Conservation (phyloP, 108 stramenopile genomes). For the Stephanodiscus triporus region DNA sequence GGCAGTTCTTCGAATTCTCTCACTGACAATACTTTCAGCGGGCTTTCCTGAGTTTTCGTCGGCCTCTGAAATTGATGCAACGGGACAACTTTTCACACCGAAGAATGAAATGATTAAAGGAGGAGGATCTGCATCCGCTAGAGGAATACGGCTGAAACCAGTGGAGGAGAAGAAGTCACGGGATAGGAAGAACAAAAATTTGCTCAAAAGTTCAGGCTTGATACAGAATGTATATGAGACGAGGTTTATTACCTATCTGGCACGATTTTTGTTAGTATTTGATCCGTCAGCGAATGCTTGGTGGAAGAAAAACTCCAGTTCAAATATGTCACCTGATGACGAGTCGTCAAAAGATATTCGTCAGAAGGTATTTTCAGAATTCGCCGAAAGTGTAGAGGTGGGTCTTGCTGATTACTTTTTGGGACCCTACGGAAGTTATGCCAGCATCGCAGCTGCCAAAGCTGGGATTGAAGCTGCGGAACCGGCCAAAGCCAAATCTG, state of each 20-base stretch:
- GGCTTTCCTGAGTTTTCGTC: slow-evolving; percentile 2
- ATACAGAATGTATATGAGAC: slow-evolving; percentile 84
- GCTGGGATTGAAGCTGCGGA: slow-evolving; percentile 65
- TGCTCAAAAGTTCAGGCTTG: slow-evolving; percentile 36
- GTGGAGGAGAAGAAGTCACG: slow-evolving; percentile 9
- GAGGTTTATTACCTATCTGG: slow-evolving; percentile 81
- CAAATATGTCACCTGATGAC: neutral
- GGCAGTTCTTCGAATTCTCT: neutral
- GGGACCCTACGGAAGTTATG: slow-evolving; percentile 86
- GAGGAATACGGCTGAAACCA: slow-evolving; percentile 47
- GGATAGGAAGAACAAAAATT: slow-evolving; percentile 6
- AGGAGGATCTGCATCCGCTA: slow-evolving; percentile 53
- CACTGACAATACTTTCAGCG: neutral
- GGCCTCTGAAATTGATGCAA: slow-evolving; percentile 58
- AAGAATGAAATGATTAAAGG: slow-evolving; percentile 70
- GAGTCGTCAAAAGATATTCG: slow-evolving; percentile 4
- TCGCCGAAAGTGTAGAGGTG: slow-evolving; percentile 84
- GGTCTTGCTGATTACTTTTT: slow-evolving; percentile 88
- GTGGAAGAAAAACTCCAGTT: slow-evolving; percentile 56
- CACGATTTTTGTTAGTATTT: slow-evolving; percentile 82
- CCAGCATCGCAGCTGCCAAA: slow-evolving; percentile 67
- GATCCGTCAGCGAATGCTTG: slow-evolving; percentile 78
- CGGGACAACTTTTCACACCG: slow-evolving; percentile 63
- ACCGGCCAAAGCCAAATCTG: slow-evolving; percentile 66
- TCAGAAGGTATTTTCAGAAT: slow-evolving; percentile 71